A percentile compares a stretch with the other conserved stretches of the same genome.
Evolutionary conservation across 2,329 filamentous ascomycete species (phyloP).

Genomic region (Periconia sp.): DNA sequence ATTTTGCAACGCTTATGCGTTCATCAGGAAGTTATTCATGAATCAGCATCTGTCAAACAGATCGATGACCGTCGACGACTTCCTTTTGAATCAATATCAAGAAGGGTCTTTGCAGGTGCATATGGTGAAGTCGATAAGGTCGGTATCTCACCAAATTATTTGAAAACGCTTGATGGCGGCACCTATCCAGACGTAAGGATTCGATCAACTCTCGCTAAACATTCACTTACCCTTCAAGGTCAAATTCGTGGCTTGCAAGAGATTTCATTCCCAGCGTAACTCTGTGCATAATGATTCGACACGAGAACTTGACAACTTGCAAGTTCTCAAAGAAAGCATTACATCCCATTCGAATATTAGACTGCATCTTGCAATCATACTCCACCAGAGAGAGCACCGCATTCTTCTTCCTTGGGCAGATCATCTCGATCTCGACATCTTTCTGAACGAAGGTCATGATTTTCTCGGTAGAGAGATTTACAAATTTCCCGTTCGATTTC

Average conservation of each 20-base stretch:
- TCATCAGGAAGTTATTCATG: conserved; percentile 3
- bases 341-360: conserved; percentile 3
- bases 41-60: conserved; percentile 4
- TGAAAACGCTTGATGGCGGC: not conserved
- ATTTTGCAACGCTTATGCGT: no score
- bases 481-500: conserved; percentile 1
- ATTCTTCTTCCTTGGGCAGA: conserved; percentile 9
- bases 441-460: conserved; percentile 6
- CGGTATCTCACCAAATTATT: conserved; percentile 4
- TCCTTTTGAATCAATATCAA: conserved; percentile 2
- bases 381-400: conserved; percentile 5
- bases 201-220: not conserved
- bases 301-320: conserved; percentile 4
- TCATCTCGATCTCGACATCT: conserved; percentile 7
- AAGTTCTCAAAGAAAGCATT: conserved; percentile 9
- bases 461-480: conserved; percentile 1
- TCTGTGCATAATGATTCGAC: not conserved
- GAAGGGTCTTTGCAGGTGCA: conserved; percentile 3
- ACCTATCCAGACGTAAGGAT: not conserved
- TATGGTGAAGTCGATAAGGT: conserved; percentile 8
- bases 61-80: conserved; percentile 5
- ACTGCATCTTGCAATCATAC: conserved; percentile 6
- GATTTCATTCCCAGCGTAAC: conserved; percentile 2
- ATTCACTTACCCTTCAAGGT: not conserved
- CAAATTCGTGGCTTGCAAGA: conserved; percentile 9